These are phyloP conservation scores for Suillus alpinus DNA, from an alignment of 768 basidiomycete species.

Conservation along the genomic window DNA sequence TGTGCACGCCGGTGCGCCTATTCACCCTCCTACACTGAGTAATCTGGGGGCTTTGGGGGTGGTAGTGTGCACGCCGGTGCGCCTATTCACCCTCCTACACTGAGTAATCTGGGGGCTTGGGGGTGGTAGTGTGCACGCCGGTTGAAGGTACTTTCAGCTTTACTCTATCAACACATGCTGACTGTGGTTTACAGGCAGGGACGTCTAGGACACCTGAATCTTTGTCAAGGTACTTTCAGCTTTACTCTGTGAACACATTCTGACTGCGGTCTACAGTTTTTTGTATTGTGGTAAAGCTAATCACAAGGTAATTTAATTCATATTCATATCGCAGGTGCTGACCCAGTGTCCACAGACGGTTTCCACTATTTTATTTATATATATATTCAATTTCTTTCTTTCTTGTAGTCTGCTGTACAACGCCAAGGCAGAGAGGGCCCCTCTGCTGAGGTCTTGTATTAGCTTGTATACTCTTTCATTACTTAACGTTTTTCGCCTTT, in stretches of 20 bases:
- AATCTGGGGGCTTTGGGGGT: not conserved
- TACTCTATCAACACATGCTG: no score
- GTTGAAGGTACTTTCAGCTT: no score
- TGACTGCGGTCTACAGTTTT: not conserved
- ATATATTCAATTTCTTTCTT: not conserved
- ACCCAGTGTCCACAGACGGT: not conserved
- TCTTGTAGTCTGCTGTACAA: not conserved
- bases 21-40: no score
- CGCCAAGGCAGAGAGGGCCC: not conserved
- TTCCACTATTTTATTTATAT: not conserved
- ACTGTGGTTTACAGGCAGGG: no score
- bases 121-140: no score
- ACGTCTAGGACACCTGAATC: no score
- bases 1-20: not conserved
- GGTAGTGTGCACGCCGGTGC: not conserved
- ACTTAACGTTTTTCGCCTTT: not conserved
- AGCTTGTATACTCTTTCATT: not conserved
- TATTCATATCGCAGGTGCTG: not conserved
- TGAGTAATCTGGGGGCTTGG: no score
- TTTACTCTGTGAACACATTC: not conserved
- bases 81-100: not conserved
- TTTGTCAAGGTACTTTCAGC: not conserved
- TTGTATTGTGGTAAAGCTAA: not conserved
- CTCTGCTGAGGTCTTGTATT: not conserved
- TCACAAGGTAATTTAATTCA: not conserved